phyloP scores from a whole-genome alignment of 495 filamentous ascomycete species.

The Penicillium cosmopolitanum region DNA sequence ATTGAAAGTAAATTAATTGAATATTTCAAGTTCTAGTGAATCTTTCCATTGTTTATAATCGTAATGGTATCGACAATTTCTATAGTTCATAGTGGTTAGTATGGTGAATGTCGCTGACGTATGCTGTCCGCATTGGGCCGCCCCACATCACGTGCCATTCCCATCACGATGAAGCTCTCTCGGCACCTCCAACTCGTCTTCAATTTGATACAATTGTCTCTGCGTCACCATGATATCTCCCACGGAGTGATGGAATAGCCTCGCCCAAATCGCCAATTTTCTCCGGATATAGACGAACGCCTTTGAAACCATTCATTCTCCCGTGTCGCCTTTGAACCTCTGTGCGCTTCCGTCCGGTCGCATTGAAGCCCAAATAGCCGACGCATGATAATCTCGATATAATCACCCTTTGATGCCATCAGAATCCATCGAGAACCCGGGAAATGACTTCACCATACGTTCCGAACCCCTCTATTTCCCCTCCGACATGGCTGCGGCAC shows the following conservation, averaged over 20 bases:
- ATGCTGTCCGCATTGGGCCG: conserved; percentile 24
- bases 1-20: no score
- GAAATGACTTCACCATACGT: conserved; percentile 46
- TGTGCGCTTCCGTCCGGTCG: conserved; percentile 9
- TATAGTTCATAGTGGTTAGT: not conserved
- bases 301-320: not conserved
- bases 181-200: conserved; percentile 12
- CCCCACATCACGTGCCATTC: conserved; percentile 30
- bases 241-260: conserved; percentile 14
- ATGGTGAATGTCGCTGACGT: conserved; percentile 17
- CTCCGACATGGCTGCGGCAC: conserved; percentile 30
- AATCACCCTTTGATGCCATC: not conserved
- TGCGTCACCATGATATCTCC: conserved; percentile 9
- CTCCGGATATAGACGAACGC: not conserved
- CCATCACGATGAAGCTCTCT: conserved; percentile 10
- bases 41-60: no score
- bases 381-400: conserved; percentile 13
- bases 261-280: not conserved
- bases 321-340: not conserved
- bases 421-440: not conserved
- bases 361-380: conserved; percentile 11
- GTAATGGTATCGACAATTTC: no score
- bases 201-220: conserved; percentile 20
- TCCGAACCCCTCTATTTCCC: conserved; percentile 41
- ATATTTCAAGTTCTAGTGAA: no score